Conservation (phyloP, 345 rosid species). For the Melaleuca quinquenervia region DNA sequence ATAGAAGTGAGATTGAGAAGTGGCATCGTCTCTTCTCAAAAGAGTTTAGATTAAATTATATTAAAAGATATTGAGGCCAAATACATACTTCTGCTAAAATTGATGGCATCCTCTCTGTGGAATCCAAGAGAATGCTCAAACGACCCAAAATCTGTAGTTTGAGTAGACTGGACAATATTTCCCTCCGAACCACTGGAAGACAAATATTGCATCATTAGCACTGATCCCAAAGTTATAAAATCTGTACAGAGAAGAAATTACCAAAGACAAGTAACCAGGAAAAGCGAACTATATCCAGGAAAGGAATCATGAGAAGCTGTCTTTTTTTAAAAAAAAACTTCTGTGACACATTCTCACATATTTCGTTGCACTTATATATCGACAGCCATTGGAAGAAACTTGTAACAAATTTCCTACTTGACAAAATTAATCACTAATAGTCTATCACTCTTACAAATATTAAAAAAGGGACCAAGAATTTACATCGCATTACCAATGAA, state of each 20-base stretch:
- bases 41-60: neutral
- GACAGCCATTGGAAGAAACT: neutral
- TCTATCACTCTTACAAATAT: neutral
- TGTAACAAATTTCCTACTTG: neutral
- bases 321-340: neutral
- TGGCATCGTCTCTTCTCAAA: neutral
- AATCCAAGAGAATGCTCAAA: conserved; percentile 41
- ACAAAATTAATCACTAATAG: neutral
- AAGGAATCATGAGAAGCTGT: neutral
- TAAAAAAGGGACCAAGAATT: neutral
- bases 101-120: conserved; percentile 42
- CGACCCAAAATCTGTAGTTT: conserved; percentile 31
- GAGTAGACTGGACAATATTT: conserved; percentile 22
- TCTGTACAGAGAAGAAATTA: neutral
- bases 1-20: neutral
- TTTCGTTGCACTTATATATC: neutral
- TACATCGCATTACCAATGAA: neutral
- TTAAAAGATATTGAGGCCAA: neutral
- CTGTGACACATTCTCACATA: neutral
- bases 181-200: conserved; percentile 35
- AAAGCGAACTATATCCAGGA: neutral
- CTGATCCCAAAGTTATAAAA: neutral
- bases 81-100: conserved; percentile 36
- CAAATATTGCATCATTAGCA: neutral
- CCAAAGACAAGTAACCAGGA: neutral